Percentiles rank a stretch among this genome's conserved stretches.
These are phyloP conservation scores for Entophlyctis luteolus DNA, from an alignment of 192 early-diverging fungal genomes.

Conservation along the genomic window DNA sequence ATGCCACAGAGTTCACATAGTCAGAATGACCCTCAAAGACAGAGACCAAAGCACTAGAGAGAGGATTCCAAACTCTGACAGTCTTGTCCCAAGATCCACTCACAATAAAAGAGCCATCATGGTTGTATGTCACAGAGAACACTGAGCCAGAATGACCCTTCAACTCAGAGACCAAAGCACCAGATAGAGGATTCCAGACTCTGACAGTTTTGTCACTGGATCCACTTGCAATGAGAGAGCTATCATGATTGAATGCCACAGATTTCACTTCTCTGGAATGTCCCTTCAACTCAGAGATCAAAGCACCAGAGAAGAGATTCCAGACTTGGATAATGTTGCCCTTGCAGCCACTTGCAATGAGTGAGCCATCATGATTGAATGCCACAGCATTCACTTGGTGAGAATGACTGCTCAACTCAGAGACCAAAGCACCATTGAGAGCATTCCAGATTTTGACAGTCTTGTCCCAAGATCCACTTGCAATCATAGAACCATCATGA, in stretches of 20 bases:
- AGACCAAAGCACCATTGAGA: constrained; percentile 5
- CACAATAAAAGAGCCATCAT: constrained; percentile 47
- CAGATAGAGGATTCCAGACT: too few relatives aligned
- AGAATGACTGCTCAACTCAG: constrained; percentile 29
- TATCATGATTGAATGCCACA: constrained; percentile 8
- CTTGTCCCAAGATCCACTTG: constrained; percentile 13
- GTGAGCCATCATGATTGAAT: constrained; percentile 3
- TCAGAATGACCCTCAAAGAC: constrained; percentile 3
- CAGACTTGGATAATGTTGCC: constrained; percentile 32
- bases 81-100: constrained; percentile 48
- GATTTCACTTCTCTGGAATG: neutral
- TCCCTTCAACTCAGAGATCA: constrained; percentile 2
- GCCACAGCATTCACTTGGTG: constrained; percentile 19
- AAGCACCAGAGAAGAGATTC: constrained; percentile 18
- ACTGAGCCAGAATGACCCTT: too few relatives aligned
- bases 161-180: too few relatives aligned
- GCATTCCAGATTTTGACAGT: constrained; percentile 31
- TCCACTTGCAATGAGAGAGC: constrained; percentile 13
- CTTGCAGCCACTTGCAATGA: constrained; percentile 26
- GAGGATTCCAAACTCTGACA: constrained; percentile 76
- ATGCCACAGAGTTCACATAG: neutral
- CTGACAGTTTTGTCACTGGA: constrained; percentile 20
- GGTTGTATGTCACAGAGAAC: too few relatives aligned
- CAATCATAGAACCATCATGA: too few relatives aligned
- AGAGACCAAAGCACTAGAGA: neutral